Conservation (phyloP, 2,329 filamentous ascomycete species). For the Lithohypha guttulata region DNA sequence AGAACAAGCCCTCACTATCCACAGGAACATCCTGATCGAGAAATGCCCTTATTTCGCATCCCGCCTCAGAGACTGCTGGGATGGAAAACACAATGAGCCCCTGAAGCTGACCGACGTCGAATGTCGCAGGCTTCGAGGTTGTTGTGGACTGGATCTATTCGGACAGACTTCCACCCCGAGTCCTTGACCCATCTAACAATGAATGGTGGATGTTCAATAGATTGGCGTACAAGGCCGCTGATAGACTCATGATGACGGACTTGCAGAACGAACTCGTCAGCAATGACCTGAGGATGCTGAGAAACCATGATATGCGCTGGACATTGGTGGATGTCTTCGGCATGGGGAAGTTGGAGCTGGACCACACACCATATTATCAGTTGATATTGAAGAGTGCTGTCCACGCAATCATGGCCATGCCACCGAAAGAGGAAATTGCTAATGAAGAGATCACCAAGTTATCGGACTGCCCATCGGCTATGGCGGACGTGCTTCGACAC, state of each 20-base stretch:
- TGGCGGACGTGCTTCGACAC: neutral
- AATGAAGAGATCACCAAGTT: neutral
- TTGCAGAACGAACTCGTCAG: slow-evolving; percentile 4
- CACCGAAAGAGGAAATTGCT: neutral
- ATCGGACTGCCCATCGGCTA: neutral
- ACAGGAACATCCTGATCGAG: no score
- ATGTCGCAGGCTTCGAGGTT: slow-evolving; percentile 43
- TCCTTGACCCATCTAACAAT: neutral
- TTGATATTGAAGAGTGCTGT: neutral
- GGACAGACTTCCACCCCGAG: slow-evolving; percentile 10
- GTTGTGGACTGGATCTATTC: slow-evolving; percentile 30
- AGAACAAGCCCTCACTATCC: no score
- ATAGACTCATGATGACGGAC: neutral
- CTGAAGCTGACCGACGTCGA: slow-evolving; percentile 40
- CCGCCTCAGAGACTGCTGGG: slow-evolving; percentile 36
- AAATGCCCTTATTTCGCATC: slow-evolving; percentile 41
- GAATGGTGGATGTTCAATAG: neutral
- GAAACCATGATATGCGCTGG: neutral
- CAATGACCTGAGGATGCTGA: neutral
- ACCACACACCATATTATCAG: neutral
- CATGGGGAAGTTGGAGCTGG: neutral
- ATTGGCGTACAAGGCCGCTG: slow-evolving; percentile 1
- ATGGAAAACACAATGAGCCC: slow-evolving; percentile 32
- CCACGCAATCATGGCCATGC: neutral
- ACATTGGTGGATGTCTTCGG: neutral